These are phyloP conservation scores for Pichia sp. DNA, from an alignment of 1,139 yeast species.

Conservation along the genomic window DNA sequence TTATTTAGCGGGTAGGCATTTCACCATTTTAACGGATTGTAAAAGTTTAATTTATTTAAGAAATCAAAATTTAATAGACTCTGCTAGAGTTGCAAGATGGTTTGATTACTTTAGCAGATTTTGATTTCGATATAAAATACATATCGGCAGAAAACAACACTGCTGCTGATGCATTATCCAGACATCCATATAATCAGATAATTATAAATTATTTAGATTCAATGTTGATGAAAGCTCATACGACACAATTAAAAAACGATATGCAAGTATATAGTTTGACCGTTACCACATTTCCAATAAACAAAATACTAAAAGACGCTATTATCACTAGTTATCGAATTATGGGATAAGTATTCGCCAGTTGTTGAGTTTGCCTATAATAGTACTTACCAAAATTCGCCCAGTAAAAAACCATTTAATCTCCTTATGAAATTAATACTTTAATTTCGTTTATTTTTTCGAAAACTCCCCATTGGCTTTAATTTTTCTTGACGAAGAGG, in stretches of 20 bases:
- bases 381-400: neutral
- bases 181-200: neutral
- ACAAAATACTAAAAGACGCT: neutral
- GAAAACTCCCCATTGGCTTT: too few relatives aligned
- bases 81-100: slow-evolving; percentile 1
- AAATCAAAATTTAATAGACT: neutral
- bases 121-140: slow-evolving; percentile 1
- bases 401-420: too few relatives aligned
- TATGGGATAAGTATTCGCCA: neutral
- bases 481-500: too few relatives aligned
- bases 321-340: neutral
- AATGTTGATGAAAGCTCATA: too few relatives aligned
- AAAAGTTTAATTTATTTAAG: neutral
- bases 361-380: too few relatives aligned
- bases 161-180: slow-evolving; percentile 2
- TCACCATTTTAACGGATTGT: neutral
- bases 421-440: too few relatives aligned
- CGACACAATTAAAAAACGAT: too few relatives aligned
- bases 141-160: neutral
- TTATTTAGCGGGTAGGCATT: neutral
- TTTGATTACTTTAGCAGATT: neutral
- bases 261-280: too few relatives aligned
- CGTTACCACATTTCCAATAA: too few relatives aligned
- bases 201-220: too few relatives aligned
- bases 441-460: too few relatives aligned